phyloP scores from a whole-genome alignment of 495 filamentous ascomycete species.

The Lepidopterella palustris region DNA sequence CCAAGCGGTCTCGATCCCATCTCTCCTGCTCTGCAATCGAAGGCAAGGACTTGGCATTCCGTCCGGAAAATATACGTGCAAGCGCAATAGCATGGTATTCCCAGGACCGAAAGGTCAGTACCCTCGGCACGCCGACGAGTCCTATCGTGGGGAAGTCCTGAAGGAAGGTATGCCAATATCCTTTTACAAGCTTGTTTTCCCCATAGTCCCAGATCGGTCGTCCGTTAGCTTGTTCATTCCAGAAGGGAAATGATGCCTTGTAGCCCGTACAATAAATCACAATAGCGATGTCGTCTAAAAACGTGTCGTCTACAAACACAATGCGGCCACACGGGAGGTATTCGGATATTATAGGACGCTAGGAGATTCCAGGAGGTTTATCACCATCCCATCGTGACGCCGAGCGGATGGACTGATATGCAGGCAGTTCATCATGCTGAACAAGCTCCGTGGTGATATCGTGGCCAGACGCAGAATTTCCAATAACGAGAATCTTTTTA shows the following conservation, averaged over 20 bases:
- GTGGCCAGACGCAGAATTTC: constrained; percentile 48
- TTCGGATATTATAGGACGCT: constrained; percentile 42
- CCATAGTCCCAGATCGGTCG: constrained; percentile 40
- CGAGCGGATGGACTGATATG: constrained; percentile 44
- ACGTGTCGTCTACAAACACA: constrained; percentile 40
- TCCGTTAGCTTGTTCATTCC: constrained; percentile 41
- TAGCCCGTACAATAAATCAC: constrained; percentile 50
- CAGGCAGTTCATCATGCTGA: constrained; percentile 30
- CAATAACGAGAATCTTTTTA: constrained; percentile 42
- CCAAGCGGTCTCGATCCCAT: constrained; percentile 39
- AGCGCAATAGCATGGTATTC: constrained; percentile 48
- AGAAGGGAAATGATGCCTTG: constrained; percentile 44
- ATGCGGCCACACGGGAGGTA: constrained; percentile 38
- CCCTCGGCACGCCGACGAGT: constrained; percentile 41
- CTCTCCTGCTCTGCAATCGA: constrained; percentile 31
- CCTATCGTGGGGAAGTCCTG: constrained; percentile 38
- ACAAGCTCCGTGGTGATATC: constrained; percentile 41
- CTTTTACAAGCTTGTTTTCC: constrained; percentile 29
- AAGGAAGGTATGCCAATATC: constrained; percentile 45
- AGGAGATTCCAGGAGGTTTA: constrained; percentile 38
- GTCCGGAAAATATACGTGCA: constrained; percentile 40
- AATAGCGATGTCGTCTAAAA: constrained; percentile 38
- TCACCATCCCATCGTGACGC: constrained; percentile 42
- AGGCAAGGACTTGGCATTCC: constrained; percentile 35
- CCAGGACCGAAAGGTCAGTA: constrained; percentile 45